Conservation (phyloP, 805 yeast species). For the Kodamaea hsintzibuensis region DNA sequence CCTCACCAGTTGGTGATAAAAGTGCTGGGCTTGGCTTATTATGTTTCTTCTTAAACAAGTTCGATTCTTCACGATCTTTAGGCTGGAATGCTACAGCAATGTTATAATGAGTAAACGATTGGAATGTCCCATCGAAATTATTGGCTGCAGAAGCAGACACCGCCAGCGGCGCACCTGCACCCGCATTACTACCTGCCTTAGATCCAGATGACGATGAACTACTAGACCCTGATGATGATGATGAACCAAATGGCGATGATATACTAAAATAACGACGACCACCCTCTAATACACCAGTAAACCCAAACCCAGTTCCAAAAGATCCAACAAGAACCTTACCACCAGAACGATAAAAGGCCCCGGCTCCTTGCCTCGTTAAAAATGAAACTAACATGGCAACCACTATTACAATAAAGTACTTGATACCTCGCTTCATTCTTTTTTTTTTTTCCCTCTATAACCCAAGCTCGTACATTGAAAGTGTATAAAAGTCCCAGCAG, state of each 20-base stretch:
- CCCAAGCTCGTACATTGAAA: background rate
- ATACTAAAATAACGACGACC: slow-evolving; percentile 5
- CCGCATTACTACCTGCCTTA: slow-evolving; percentile 14
- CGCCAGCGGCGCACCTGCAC: slow-evolving; percentile 15
- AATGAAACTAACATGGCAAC: slow-evolving; percentile 23
- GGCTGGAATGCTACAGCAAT: slow-evolving; percentile 75
- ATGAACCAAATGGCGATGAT: slow-evolving; percentile 12
- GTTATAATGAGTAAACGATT: slow-evolving; percentile 41
- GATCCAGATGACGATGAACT: slow-evolving; percentile 8
- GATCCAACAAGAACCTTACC: slow-evolving; percentile 1
- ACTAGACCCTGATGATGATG: slow-evolving; percentile 21
- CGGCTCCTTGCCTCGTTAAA: slow-evolving; percentile 12
- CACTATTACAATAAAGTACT: slow-evolving; percentile 16
- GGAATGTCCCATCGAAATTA: slow-evolving; percentile 22
- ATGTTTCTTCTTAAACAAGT: slow-evolving; percentile 36
- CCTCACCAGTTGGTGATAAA: slow-evolving; percentile 69
- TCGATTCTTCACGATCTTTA: slow-evolving; percentile 60
- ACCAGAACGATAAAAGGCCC: slow-evolving; percentile 4
- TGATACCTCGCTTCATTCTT: slow-evolving; percentile 8
- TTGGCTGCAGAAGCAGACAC: slow-evolving; percentile 21
- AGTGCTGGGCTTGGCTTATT: slow-evolving; percentile 41
- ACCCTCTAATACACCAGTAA: slow-evolving; percentile 2
- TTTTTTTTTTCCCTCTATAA: slow-evolving; percentile 4
- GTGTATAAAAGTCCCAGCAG: background rate
- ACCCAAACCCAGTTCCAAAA: slow-evolving; percentile 1